Conservation (phyloP, 169 alveolate species). For the Miamiensis avidus region DNA sequence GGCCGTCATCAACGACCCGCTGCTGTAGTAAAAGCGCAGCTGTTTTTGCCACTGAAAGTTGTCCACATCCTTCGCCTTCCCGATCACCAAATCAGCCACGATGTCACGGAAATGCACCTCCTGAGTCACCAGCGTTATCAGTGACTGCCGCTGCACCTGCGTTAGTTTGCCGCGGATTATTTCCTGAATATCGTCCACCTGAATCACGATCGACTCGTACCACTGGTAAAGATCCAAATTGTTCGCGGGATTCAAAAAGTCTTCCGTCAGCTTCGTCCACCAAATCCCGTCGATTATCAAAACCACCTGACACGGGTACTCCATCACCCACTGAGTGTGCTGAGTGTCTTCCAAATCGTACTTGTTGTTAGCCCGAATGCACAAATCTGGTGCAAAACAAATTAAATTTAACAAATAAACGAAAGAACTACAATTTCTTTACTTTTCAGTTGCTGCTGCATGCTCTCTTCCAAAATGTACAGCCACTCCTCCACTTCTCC, state of each 20-base stretch:
- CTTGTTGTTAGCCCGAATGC: too few species aligned
- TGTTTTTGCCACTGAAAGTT: constrained; percentile 94
- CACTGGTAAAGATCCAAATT: constrained; percentile 68
- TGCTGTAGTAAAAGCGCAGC: constrained; percentile 87
- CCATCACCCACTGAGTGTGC: constrained; percentile 85
- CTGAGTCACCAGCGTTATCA: constrained; percentile 88
- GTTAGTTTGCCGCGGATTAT: constrained; percentile 80
- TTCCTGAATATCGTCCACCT: constrained; percentile 75
- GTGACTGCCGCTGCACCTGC: constrained; percentile 72
- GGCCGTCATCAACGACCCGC: constrained; percentile 67
- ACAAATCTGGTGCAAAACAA: too few species aligned
- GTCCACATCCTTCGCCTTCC: constrained; percentile 64
- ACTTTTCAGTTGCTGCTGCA: too few species aligned
- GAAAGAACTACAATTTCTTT: too few species aligned
- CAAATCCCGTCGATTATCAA: constrained; percentile 71
- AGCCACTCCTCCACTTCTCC: constrained; percentile 95
- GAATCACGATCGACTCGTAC: constrained; percentile 33
- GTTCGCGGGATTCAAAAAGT: constrained; percentile 49
- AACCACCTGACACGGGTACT: constrained; percentile 82
- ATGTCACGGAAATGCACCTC: constrained; percentile 94
- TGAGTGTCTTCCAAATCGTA: background rate
- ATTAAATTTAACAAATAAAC: too few species aligned
- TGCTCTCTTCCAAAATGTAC: constrained; percentile 82
- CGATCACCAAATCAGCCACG: constrained; percentile 78
- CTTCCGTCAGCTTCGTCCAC: constrained; percentile 64